phyloP scores from a whole-genome alignment of 345 rosid species.

The Durio zibethinus region DNA sequence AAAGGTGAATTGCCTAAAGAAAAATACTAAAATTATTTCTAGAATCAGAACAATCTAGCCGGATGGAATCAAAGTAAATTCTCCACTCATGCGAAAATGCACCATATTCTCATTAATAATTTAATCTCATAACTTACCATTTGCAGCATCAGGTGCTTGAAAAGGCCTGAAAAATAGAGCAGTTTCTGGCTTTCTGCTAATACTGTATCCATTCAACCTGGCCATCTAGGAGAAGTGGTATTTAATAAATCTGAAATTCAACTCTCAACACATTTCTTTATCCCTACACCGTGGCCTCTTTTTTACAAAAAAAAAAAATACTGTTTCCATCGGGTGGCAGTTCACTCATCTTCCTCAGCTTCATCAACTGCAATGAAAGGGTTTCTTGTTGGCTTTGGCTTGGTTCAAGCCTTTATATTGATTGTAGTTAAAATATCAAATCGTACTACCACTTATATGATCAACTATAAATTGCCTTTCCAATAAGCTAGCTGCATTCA shows the following conservation, averaged over 20 bases:
- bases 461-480: not conserved
- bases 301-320: no score
- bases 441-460: not conserved
- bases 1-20: not conserved
- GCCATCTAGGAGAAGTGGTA: no score
- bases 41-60: conserved; percentile 6
- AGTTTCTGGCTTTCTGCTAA: not conserved
- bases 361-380: not conserved
- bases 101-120: not conserved
- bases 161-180: not conserved
- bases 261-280: no score
- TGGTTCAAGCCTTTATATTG: not conserved
- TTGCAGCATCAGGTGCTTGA: not conserved
- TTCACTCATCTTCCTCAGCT: not conserved
- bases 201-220: no score
- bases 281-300: no score
- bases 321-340: not conserved
- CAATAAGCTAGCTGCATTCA: not conserved
- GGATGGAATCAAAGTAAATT: not conserved
- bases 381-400: not conserved
- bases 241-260: no score
- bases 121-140: not conserved
- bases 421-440: not conserved
- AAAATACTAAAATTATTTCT: not conserved
- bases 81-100: not conserved